Percentiles rank a stretch among this genome's conserved stretches.
Evolutionary conservation across 306 rosid species (phyloP).

Genomic region (Gastrolobium villosum): DNA sequence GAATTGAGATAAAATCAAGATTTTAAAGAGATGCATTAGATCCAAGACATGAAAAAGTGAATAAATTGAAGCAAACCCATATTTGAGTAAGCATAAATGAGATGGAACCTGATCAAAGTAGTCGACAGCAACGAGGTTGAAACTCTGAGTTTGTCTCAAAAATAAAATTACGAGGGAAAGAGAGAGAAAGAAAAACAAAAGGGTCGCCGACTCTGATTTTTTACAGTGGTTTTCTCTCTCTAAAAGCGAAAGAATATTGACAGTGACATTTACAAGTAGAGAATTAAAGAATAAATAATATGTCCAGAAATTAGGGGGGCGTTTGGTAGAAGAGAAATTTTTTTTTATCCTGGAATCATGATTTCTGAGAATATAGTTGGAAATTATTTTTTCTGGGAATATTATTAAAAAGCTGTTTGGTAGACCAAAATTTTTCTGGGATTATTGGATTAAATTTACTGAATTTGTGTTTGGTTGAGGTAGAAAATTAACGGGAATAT

Average conservation of each 20-base stretch:
- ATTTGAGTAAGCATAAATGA: conserved; percentile 42
- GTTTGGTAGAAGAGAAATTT: too few relatives aligned
- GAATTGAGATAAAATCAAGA: neutral
- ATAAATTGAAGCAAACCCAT: conserved; percentile 31
- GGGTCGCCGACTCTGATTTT: neutral
- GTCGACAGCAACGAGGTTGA: neutral
- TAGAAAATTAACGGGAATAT: too few relatives aligned
- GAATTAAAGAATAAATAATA: neutral
- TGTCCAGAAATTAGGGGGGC: too few relatives aligned
- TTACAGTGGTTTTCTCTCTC: neutral
- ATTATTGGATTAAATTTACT: too few relatives aligned
- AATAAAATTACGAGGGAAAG: neutral
- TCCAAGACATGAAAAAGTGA: conserved; percentile 5
- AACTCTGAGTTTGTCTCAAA: conserved; percentile 18
- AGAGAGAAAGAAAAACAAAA: neutral
- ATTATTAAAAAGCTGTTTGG: too few relatives aligned
- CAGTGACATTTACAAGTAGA: neutral
- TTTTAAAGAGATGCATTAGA: neutral
- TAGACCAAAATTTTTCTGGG: too few relatives aligned
- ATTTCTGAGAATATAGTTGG: too few relatives aligned
- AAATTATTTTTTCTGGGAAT: too few relatives aligned
- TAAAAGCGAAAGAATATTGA: neutral
- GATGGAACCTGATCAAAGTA: conserved; percentile 48
- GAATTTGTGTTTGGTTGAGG: too few relatives aligned
- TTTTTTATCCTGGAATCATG: too few relatives aligned